Evolutionary conservation across 768 basidiomycete species (phyloP).

Genomic region (Suillus hirtellus): DNA sequence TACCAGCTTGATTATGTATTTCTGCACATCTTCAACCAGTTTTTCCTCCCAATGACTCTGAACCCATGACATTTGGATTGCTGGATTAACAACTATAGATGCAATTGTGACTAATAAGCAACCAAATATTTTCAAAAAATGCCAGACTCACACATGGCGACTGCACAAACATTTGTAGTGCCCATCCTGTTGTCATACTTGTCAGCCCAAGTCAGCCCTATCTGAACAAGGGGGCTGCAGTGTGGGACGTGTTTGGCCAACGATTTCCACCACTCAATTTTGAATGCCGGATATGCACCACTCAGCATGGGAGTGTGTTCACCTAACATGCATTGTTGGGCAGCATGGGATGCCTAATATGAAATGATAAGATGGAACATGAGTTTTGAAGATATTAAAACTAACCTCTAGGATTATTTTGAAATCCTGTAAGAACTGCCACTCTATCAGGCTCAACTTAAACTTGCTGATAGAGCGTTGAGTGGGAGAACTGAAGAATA

Average conservation of each 20-base stretch:
- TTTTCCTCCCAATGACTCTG: not conserved
- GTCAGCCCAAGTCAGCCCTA: slow-evolving; percentile 1
- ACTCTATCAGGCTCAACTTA: not conserved
- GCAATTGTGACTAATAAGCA: not conserved
- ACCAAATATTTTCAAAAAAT: not conserved
- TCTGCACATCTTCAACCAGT: not conserved
- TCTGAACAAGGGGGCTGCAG: not conserved
- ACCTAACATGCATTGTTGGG: slow-evolving; percentile 6
- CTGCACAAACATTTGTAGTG: not conserved
- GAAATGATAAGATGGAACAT: not conserved
- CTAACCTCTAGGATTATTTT: slow-evolving; percentile 11
- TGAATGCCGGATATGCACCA: not conserved
- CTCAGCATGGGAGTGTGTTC: slow-evolving; percentile 8
- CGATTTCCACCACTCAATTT: slow-evolving; percentile 5
- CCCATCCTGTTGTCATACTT: slow-evolving; percentile 3
- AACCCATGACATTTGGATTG: not conserved
- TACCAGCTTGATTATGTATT: not conserved
- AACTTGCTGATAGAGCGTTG: not conserved
- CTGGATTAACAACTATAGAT: not conserved
- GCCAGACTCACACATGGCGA: not conserved
- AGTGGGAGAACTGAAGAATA: slow-evolving; percentile 6
- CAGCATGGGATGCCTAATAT: slow-evolving; percentile 3
- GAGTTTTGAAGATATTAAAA: not conserved
- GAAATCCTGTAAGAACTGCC: slow-evolving; percentile 6
- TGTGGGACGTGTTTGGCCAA: not conserved